Evolutionary conservation across 2,329 filamentous ascomycete genomes (phyloP), one percentile per base, ranked within the genome.

Genomic region (Fusarium foetens): DNA sequence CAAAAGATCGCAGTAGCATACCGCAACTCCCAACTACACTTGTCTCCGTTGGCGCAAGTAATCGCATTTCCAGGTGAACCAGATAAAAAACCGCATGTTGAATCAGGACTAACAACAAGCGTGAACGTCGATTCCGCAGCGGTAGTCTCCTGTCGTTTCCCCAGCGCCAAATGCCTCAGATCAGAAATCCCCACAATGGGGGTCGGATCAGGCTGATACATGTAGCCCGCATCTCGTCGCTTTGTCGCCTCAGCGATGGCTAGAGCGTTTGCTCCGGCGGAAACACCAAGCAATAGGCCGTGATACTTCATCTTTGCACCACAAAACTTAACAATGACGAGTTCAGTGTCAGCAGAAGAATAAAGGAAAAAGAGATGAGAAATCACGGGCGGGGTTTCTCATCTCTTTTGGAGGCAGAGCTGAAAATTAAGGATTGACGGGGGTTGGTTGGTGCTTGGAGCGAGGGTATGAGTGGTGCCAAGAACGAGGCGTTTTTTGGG

Each of bases 31-130:
- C 70, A 73, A 27, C 58, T 58, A 4, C 70, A 73, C 4, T 12
- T 38, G 0, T 45, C 33, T 3, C 62, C 45, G 35, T 72, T 70
- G 14, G 31, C 21, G 39, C 70, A 72, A 17, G 66, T 72, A 9
- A 72, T 70, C 13, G 60, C 69, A 25, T 63, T 70, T 41, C 70
- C 70, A 35, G 69, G 57, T 6, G 70, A 72, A 2, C 60, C 70
- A 3, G 69, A 72, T 19, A 72, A 42, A 8, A 57, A 72, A 3
- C 70, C 70, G 23, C 70, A 72, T 5, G 70, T 73, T 10, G 64
- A 51, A 5, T 72, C 66, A 8, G 70, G 58, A 39, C 52, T 53
- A 8, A 49, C n/a, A 33, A 66, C 63, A 10, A 70, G 8, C 9
- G 66, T 72, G 14, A 43, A 63, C 4, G 69, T 72, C 31, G 36